These are phyloP conservation scores for Linderina pennispora DNA, from an alignment of 192 early-diverging fungal genomes.

Conservation along the genomic window DNA sequence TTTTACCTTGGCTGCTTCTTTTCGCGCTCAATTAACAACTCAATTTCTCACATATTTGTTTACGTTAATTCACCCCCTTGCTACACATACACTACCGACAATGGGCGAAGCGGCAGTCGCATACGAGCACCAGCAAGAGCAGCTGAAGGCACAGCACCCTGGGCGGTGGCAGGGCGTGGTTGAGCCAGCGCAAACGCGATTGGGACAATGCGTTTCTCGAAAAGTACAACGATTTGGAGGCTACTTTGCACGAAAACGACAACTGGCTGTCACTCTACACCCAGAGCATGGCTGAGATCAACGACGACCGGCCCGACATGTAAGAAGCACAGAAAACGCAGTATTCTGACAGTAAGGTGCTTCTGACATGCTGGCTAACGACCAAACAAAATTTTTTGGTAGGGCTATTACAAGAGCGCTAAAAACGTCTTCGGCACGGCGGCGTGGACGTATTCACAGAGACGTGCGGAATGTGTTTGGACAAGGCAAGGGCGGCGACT, in stretches of 20 bases:
- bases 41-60: too few species aligned
- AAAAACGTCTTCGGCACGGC: slow-evolving; percentile 39
- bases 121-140: slow-evolving; percentile 17
- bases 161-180: too few species aligned
- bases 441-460: slow-evolving; percentile 27
- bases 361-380: not conserved
- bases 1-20: too few species aligned
- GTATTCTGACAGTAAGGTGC: too few species aligned
- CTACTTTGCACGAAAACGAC: slow-evolving; percentile 45
- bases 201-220: slow-evolving; percentile 44
- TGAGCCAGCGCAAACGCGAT: slow-evolving; percentile 36
- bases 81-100: too few species aligned
- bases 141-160: slow-evolving; percentile 14
- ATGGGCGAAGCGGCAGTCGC: too few species aligned
- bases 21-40: too few species aligned
- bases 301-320: slow-evolving; percentile 17
- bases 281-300: slow-evolving; percentile 33
- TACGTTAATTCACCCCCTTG: too few species aligned
- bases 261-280: slow-evolving; percentile 40
- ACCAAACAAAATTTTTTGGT: slow-evolving; percentile 2
- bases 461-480: slow-evolving; percentile 42
- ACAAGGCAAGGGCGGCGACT: not conserved
- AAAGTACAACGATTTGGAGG: slow-evolving; percentile 41
- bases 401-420: slow-evolving; percentile 40
- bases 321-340: slow-evolving; percentile 20